phyloP scores from a whole-genome alignment of 2,329 filamentous ascomycete genomes.

The Aspergillus pseudoterreus region DNA sequence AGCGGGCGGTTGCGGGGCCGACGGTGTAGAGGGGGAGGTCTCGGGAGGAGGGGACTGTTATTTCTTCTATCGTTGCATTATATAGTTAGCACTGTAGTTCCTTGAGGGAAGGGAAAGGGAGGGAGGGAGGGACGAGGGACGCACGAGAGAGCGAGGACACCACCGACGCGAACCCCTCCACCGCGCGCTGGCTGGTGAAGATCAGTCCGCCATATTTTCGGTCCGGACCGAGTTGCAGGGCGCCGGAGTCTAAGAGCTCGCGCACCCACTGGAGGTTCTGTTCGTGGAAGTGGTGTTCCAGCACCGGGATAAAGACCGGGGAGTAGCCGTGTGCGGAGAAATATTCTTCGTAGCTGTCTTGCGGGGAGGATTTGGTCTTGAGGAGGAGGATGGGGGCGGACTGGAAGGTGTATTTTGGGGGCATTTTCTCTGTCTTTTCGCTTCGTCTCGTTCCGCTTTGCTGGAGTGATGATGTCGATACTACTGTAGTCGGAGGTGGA shows the following conservation, averaged over 20 bases:
- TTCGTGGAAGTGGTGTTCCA: slow-evolving; percentile 41
- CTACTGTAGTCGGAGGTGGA: neutral
- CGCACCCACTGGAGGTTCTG: slow-evolving; percentile 33
- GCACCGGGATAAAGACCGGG: slow-evolving; percentile 44
- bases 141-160: slow-evolving; percentile 23
- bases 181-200: slow-evolving; percentile 49
- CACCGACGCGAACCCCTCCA: slow-evolving; percentile 41
- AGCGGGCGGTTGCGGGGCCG: slow-evolving; percentile 56
- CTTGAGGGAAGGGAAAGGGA: neutral
- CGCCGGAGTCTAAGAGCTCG: slow-evolving; percentile 33
- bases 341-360: slow-evolving; percentile 45
- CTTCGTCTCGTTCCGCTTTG: neutral
- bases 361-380: slow-evolving; percentile 45
- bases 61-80: neutral
- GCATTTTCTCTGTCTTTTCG: neutral
- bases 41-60: slow-evolving; percentile 18
- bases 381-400: slow-evolving; percentile 42
- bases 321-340: slow-evolving; percentile 33
- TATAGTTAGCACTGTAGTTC: neutral
- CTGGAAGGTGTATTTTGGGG: slow-evolving; percentile 1
- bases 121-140: slow-evolving; percentile 5
- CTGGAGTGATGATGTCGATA: neutral
- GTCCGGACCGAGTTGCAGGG: slow-evolving; percentile 15
- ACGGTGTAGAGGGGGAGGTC: slow-evolving; percentile 43
- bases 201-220: slow-evolving; percentile 45